Evolutionary conservation across 2,329 filamentous ascomycete genomes (phyloP).

Genomic region (Nothopassalora personata): DNA sequence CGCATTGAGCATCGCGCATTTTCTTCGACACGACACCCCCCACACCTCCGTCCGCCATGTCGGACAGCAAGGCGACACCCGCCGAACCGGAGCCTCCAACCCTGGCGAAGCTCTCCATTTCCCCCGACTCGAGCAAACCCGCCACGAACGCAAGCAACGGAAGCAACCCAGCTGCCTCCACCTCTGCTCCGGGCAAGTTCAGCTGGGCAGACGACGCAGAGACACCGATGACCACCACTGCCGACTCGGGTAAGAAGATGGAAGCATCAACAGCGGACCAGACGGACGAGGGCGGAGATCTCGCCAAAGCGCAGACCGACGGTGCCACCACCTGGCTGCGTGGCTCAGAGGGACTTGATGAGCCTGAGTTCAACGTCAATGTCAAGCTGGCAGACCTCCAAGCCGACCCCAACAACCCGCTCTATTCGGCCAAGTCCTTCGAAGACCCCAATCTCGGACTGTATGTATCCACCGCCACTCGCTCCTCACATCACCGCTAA

Average conservation of each 20-base stretch:
- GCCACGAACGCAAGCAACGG: conserved; percentile 11
- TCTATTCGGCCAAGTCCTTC: conserved; percentile 79
- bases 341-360: conserved; percentile 47
- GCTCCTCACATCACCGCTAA: conserved; percentile 7
- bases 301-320: conserved; percentile 35
- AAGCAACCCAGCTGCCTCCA: conserved; percentile 15
- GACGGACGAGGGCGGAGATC: conserved; percentile 8
- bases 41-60: conserved; percentile 10
- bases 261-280: conserved; percentile 1
- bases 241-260: conserved; percentile 11
- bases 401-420: conserved; percentile 75
- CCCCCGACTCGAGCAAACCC: conserved; percentile 14
- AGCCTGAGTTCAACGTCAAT: conserved; percentile 81
- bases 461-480: conserved; percentile 48
- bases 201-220: conserved; percentile 33
- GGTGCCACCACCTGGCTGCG: conserved; percentile 40
- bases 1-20: background rate
- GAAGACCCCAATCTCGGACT: conserved; percentile 66
- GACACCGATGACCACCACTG: conserved; percentile 10
- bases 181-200: conserved; percentile 16
- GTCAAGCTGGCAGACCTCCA: conserved; percentile 89
- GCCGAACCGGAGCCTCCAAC: conserved; percentile 19
- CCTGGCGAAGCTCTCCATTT: conserved; percentile 20
- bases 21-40: background rate
- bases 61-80: conserved; percentile 17